phyloP scores from a whole-genome alignment of 352 stramenopile species.

The Phytophthora citrophthora region DNA sequence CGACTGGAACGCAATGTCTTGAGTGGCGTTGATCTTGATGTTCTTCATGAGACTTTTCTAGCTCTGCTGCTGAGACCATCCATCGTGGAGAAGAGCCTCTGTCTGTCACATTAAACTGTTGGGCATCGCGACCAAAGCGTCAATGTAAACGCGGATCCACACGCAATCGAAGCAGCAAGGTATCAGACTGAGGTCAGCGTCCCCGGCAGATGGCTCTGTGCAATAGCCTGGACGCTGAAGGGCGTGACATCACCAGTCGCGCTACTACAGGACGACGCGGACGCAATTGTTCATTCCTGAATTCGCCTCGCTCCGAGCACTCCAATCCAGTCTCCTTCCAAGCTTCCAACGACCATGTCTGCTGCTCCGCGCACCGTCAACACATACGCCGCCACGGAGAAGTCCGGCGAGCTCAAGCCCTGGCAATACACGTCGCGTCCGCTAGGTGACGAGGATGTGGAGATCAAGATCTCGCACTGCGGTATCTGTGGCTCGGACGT shows the following conservation, averaged over 20 bases:
- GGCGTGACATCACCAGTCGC: constrained; percentile 4
- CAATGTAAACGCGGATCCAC: constrained; percentile 22
- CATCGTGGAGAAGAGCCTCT: background rate
- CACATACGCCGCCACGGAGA: constrained; percentile 54
- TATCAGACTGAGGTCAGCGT: constrained; percentile 9
- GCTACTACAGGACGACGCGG: background rate
- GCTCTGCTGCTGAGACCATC: background rate
- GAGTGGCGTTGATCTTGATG: background rate
- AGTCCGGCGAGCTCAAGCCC: constrained; percentile 41
- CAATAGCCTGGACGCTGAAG: constrained; percentile 23
- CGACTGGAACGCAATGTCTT: constrained; percentile 2
- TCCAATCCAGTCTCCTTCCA: constrained; percentile 4
- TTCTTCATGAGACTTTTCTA: too few species aligned
- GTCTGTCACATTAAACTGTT: constrained; percentile 4
- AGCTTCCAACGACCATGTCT: constrained; percentile 19
- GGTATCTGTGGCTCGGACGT: constrained; percentile 68
- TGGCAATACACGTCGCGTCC: constrained; percentile 55
- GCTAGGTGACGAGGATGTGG: constrained; percentile 53
- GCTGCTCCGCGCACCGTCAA: constrained; percentile 50
- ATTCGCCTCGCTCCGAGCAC: constrained; percentile 19
- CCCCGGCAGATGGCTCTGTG: constrained; percentile 9
- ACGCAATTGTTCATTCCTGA: constrained; percentile 22
- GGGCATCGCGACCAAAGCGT: background rate
- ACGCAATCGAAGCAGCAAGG: constrained; percentile 22
- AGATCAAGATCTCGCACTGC: constrained; percentile 73